Evolutionary conservation across 2,329 filamentous ascomycete species (phyloP).

Genomic region (Ophiosphaerella herpotricha): DNA sequence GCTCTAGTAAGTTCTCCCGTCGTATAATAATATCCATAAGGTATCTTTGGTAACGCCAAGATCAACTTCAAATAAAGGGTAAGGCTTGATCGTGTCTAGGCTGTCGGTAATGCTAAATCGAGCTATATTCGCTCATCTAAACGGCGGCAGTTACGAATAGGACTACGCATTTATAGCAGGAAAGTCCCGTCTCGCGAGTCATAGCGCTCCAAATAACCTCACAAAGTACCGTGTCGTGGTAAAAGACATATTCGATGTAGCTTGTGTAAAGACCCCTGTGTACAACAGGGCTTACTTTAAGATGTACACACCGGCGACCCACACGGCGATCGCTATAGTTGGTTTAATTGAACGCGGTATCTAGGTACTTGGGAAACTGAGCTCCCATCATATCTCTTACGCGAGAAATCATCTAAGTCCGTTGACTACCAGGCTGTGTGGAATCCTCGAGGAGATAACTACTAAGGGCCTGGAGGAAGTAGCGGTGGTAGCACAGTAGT

Average conservation of each 20-base stretch:
- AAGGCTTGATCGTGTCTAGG: no score
- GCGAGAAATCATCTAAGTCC: slow-evolving; percentile 5
- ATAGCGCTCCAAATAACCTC: no score
- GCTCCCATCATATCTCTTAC: slow-evolving; percentile 29
- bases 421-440: slow-evolving; percentile 15
- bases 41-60: no score
- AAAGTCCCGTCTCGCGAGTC: no score
- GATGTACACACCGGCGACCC: background rate
- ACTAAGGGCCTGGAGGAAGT: slow-evolving; percentile 12
- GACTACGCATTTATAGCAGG: no score
- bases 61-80: no score
- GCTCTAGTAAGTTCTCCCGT: no score
- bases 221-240: slow-evolving; percentile 37
- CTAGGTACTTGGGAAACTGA: slow-evolving; percentile 55
- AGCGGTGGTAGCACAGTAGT: slow-evolving; percentile 7
- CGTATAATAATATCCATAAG: no score
- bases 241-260: slow-evolving; percentile 15
- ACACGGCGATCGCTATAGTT: slow-evolving; percentile 4
- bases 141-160: no score
- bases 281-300: no score
- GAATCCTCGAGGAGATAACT: slow-evolving; percentile 34
- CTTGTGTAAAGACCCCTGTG: slow-evolving; percentile 5
- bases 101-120: no score
- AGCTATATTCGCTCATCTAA: no score
- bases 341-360: slow-evolving; percentile 37